Evolutionary conservation across 2,329 filamentous ascomycete genomes (phyloP), one percentile per base, ranked within the genome.

Genomic region (Calonectria naviculata): DNA sequence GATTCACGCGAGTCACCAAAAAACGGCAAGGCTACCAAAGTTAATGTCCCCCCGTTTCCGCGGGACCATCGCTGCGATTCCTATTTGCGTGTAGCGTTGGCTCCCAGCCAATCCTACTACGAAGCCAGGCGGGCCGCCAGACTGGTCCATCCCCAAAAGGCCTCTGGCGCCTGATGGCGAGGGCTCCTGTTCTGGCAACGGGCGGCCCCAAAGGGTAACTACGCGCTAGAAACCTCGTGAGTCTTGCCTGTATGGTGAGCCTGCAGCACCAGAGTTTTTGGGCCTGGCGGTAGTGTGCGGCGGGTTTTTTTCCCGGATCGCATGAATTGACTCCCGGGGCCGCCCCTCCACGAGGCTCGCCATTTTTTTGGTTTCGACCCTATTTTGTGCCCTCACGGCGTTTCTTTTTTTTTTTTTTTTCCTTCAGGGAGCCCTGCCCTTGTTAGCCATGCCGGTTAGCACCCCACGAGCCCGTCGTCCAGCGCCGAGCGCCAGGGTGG

Each of bases 291-390:
- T 58, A 58, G 52, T 58, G 21, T n/a, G 21, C 52, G 49, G 31
- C 52, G 52, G 46, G 38, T 9, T 52, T 29, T 49, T 36, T 56
- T 58, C 65, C 75, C 61, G 73, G 76, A 74, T 75, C 71, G 75
- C 73, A 78, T 78, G 74, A 78, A 78, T 63, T 74, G 74, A 64
- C 70, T 72, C 70, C 71, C 67, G 63, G 68, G 64, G 56, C 73
- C 71, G 75, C 71, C 76, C 76, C 75, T 75, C 73, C 68, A 68
- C 65, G 54, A 68, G 56, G 65, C 71, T 71, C 65, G 26, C 46
- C 17, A 19, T 24, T 46, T 36, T 36, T 19, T 31, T 41, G 44
- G 49, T 67, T 26, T 56, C 28, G 31, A 42, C 46, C 44, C 34
- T 42, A 46, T 42, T 44, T 34, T 42, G 47, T 29, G 42, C 54